A percentile compares a stretch with the other conserved stretches of the same genome.
These are phyloP conservation scores for Aspergillus sp. DNA, from an alignment of 2,329 filamentous ascomycete genomes.

Conservation along the genomic window DNA sequence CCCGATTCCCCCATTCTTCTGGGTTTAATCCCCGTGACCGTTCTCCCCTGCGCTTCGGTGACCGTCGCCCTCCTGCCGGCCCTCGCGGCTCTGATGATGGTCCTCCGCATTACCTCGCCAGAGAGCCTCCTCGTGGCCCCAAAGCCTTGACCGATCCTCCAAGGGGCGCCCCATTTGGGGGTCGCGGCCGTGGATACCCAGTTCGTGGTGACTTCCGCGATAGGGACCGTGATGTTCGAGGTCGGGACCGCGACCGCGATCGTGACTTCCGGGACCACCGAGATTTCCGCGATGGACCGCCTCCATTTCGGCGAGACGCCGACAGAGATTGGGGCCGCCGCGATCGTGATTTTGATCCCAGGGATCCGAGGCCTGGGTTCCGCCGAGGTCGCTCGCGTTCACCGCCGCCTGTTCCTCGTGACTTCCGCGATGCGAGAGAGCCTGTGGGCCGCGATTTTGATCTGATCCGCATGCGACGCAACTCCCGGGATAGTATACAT, in stretches of 20 bases:
- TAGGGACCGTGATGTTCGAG: constrained; percentile 56
- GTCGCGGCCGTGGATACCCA: constrained; percentile 36
- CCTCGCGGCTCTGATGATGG: constrained; percentile 48
- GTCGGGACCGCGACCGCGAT: constrained; percentile 35
- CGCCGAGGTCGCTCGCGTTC: constrained; percentile 38
- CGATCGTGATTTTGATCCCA: constrained; percentile 38
- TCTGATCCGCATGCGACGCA: constrained; percentile 32
- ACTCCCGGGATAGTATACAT: constrained; percentile 35
- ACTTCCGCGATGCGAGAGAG: constrained; percentile 33
- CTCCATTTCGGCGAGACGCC: constrained; percentile 31
- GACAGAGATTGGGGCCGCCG: constrained; percentile 39
- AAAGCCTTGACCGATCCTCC: constrained; percentile 65
- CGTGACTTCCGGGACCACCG: constrained; percentile 29
- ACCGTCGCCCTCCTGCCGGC: constrained; percentile 53
- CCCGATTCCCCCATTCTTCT: constrained; percentile 56
- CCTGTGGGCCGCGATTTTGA: constrained; percentile 28
- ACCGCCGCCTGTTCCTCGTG: constrained; percentile 26
- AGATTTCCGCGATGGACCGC: constrained; percentile 31
- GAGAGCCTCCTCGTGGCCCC: constrained; percentile 72
- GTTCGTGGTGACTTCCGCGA: constrained; percentile 26
- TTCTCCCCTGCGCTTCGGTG: constrained; percentile 61
- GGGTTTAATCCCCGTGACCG: constrained; percentile 56
- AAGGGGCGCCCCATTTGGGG: constrained; percentile 40
- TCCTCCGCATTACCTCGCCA: constrained; percentile 47
- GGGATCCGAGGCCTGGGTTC: constrained; percentile 36